A percentile compares a stretch with the other conserved stretches of the same genome.
phyloP scores from a whole-genome alignment of 208 protist genomes.

The Strigomonas galati region DNA sequence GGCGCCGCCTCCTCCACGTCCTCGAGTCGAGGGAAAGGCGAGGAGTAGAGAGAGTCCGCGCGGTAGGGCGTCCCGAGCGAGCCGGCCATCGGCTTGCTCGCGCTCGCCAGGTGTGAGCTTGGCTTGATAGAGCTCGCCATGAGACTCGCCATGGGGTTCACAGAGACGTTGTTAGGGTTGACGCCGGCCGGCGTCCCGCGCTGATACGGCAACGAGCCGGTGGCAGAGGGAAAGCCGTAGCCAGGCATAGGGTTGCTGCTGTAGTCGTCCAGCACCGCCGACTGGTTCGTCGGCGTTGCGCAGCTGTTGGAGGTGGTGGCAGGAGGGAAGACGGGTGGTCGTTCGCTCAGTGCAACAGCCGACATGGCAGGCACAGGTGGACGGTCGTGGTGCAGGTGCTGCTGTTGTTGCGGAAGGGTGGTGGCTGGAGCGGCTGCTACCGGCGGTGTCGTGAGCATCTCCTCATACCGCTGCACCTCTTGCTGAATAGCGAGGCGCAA shows the following conservation, averaged over 20 bases:
- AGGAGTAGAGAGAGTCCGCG: neutral
- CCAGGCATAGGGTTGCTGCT: neutral
- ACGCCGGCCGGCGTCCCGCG: too few relatives aligned
- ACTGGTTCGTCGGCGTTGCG: neutral
- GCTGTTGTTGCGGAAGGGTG: too few relatives aligned
- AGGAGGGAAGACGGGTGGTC: conserved; percentile 5
- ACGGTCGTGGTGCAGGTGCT: neutral
- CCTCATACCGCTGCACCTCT: conserved; percentile 3
- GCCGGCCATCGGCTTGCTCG: too few relatives aligned
- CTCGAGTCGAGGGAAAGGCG: neutral
- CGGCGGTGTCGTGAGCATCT: neutral
- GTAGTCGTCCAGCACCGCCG: neutral
- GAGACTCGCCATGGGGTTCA: too few relatives aligned
- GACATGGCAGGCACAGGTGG: neutral
- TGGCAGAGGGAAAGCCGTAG: neutral
- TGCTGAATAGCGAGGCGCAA: neutral
- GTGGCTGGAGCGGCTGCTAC: too few relatives aligned
- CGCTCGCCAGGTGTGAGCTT: too few relatives aligned
- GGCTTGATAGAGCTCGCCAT: too few relatives aligned
- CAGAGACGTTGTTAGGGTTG: too few relatives aligned
- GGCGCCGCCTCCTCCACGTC: neutral
- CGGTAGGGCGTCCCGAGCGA: too few relatives aligned
- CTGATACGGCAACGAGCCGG: neutral
- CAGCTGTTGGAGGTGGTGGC: too few relatives aligned
- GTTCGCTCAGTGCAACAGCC: neutral